Base-by-base conservation (phyloP, 2,329 filamentous ascomycete genomes). In the Orbilia ellipsospora region DNA sequence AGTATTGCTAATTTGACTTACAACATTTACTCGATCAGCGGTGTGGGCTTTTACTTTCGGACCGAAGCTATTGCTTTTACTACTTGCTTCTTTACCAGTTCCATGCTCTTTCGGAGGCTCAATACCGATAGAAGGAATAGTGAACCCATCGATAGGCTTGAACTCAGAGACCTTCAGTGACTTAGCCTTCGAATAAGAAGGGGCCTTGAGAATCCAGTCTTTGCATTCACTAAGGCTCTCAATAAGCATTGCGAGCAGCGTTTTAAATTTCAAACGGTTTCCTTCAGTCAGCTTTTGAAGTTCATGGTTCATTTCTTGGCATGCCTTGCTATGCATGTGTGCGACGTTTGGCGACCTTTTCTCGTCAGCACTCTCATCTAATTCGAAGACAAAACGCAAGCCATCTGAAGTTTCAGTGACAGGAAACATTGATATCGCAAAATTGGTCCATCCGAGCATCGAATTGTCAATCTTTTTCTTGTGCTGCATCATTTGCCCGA, bases 171-270 rank as follows among this genome's bases (percentile, higher is more conserved):
- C 57, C 50, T 55, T 73, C 56, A 68, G 52, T 57, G 51, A 63
- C 70, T 63, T 74, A 50, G 56, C 69, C 48, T 74, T 74, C 45
- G 63, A 63, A 56, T 74, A 74, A 64, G 70, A 74, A 51, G 70
- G 70, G 52, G 70, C 70, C 51, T 67, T 59, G 42, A 74, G 42
- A n/a, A 74, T 54, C 70, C 70, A 74, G 40, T 63, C 70, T 28
- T 74, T 74, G 56, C 62, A 67, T 59, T 74, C 70, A 40, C 64
- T 50, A 20, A 74, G 52, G 54, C 63, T 68, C 15, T 68, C 70
- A 68, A 74, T 60, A 26, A 74, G 63, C 70, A 74, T 74, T 4
- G 40, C 57, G 51, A 74, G 40, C 51, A 74, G 36, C 15, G 70
- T 64, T 51, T 59, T 74, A 52, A 74, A 74, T 20, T 74, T 74